phyloP scores from a whole-genome alignment of 2,329 filamentous ascomycete species.

The Beauveria varroae region DNA sequence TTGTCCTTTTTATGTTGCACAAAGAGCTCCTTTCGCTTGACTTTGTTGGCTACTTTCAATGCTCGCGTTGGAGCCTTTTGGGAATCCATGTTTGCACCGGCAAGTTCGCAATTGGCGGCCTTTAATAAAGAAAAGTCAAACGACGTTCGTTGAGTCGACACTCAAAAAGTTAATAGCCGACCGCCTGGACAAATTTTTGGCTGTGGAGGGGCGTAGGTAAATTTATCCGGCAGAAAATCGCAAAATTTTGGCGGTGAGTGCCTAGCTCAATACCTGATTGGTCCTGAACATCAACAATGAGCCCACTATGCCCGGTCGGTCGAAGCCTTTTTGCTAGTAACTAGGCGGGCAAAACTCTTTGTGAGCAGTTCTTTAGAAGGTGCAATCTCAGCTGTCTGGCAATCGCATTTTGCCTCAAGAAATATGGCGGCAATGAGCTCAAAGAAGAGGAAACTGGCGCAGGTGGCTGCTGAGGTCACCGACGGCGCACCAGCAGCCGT shows the following conservation, averaged over 20 bases:
- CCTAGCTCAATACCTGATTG: constrained; percentile 16
- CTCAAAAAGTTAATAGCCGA: constrained; percentile 9
- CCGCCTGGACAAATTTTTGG: constrained; percentile 10
- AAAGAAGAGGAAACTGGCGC: constrained; percentile 53
- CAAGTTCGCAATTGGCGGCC: neutral
- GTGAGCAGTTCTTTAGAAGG: neutral
- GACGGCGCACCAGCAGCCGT: constrained; percentile 22
- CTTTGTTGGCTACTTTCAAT: constrained; percentile 62
- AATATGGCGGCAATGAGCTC: constrained; percentile 41
- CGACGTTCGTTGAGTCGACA: neutral
- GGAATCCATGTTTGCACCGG: constrained; percentile 24
- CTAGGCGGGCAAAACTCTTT: constrained; percentile 9
- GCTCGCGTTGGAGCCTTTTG: constrained; percentile 28
- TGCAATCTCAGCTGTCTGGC: neutral
- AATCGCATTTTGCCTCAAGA: constrained; percentile 2
- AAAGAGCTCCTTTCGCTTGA: constrained; percentile 69
- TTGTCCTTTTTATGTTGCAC: constrained; percentile 71
- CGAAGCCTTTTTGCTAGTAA: neutral
- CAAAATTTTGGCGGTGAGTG: constrained; percentile 33
- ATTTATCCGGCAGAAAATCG: constrained; percentile 24
- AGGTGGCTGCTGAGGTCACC: constrained; percentile 41
- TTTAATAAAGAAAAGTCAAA: neutral
- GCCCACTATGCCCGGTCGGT: neutral
- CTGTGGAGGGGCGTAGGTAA: constrained; percentile 13
- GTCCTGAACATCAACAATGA: constrained; percentile 8